A percentile compares a stretch with the other conserved stretches of the same genome.
Conservation (phyloP, 1,284 basidiomycete genomes). For the Schizophyllum amplum region DNA sequence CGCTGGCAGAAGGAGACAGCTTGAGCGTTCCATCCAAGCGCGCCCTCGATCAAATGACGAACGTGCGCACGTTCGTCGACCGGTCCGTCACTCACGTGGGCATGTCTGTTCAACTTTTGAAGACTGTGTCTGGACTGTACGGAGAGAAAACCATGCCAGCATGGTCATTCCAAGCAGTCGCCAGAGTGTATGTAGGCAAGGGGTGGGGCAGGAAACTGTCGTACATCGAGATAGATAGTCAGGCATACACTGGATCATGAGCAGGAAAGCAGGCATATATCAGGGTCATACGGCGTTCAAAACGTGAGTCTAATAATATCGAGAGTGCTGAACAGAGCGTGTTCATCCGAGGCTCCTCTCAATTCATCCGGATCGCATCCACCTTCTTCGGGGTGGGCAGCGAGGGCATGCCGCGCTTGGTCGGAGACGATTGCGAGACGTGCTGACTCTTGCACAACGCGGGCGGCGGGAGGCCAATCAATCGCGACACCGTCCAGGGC, state of each 20-base stretch:
- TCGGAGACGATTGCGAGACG: not conserved
- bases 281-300: too few species aligned
- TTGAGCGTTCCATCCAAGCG: not conserved
- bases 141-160: not conserved
- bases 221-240: not conserved
- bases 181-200: not conserved
- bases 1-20: not conserved
- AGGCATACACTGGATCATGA: not conserved
- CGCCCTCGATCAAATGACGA: not conserved
- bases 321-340: too few species aligned
- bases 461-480: constrained; percentile 62
- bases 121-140: not conserved
- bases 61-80: not conserved
- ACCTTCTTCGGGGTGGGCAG: not conserved
- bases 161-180: not conserved
- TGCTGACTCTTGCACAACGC: constrained; percentile 37
- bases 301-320: too few species aligned
- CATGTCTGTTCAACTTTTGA: too few species aligned
- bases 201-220: not conserved
- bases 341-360: too few species aligned
- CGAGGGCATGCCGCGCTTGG: not conserved
- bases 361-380: not conserved
- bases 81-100: too few species aligned
- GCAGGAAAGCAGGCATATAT: not conserved
- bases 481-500: constrained; percentile 65